Evolutionary conservation across 163 green algal species (phyloP), one percentile per base, ranked within the genome.

Genomic region (Scenedesmus sp.): DNA sequence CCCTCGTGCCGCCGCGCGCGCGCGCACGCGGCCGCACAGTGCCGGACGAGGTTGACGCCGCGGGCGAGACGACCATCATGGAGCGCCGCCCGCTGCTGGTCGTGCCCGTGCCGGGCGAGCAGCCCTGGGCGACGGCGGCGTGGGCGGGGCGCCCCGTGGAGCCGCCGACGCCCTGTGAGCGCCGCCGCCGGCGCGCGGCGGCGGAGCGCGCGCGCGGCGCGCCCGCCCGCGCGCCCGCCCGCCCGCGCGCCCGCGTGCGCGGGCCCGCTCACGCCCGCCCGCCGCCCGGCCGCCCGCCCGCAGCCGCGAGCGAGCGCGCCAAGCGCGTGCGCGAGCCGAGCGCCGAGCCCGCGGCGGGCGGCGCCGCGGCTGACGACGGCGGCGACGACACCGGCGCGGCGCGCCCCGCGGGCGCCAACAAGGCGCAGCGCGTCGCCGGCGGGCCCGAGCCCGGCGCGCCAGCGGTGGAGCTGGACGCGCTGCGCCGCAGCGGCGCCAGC

Each of bases 61-160:
- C 60, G 44, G n/a, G 28, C 2, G 75, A 76, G 44, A 83, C 9
- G 17, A 75, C 15, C 24, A 65, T 85, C 33, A 70, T 60, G 64
- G 79, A 85, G 48, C 45, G 79, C 22, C 58, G 75, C 42, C 79
- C 79, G 39, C 42, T 85, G 63, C 63, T 76, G 57, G 56, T 70
- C 53, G 48, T 36, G 47, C 31, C 81, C 17, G 85, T 90, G 56
- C 74, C 82, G 13, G 50, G 60, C 17, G 71, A 87, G 63, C 47
- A 56, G 42, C 47, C 26, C 5, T 91, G 86, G 86, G 72, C 82
- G 20, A 67, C 56, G 28, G 75, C 63, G 50, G 58, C 28, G 24
- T 75, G 70, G 78, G 47, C 48, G 57, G 67, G 72, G 29, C 66
- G n/a, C 44, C 63, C 69, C 44, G 67, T 39, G 24, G 67, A 78